These are phyloP conservation scores for Aspergillus alliaceus DNA, from an alignment of 2,329 filamentous ascomycete species.

Conservation along the genomic window DNA sequence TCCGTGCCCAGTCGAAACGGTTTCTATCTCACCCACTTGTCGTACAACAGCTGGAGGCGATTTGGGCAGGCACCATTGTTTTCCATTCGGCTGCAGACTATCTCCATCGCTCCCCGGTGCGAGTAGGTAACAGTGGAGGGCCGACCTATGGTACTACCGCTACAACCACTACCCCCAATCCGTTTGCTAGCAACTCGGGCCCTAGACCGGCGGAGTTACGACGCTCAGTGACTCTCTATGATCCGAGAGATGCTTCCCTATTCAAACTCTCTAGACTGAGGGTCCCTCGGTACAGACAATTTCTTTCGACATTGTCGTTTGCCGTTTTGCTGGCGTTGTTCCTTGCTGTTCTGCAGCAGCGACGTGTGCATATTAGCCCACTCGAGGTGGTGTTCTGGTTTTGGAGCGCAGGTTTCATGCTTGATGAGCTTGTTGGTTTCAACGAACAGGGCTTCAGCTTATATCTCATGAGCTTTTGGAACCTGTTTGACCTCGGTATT, in stretches of 20 bases:
- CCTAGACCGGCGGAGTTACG: conserved; percentile 39
- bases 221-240: conserved; percentile 81
- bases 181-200: conserved; percentile 13
- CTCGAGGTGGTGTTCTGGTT: conserved; percentile 94
- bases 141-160: conserved; percentile 28
- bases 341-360: conserved; percentile 73
- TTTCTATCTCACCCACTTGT: conserved; percentile 90
- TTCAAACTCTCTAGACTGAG: conserved; percentile 89
- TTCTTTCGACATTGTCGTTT: conserved; percentile 84
- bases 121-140: conserved; percentile 25
- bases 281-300: conserved; percentile 87
- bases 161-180: conserved; percentile 5
- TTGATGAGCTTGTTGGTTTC: conserved; percentile 93
- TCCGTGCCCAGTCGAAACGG: conserved; percentile 86
- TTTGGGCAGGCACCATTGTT: conserved; percentile 94
- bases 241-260: conserved; percentile 83
- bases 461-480: conserved; percentile 98
- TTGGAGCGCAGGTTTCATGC: conserved; percentile 96
- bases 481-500: conserved; percentile 90
- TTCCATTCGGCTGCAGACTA: conserved; percentile 88
- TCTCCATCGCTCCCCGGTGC: conserved; percentile 65
- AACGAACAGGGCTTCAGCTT: conserved; percentile 95
- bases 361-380: conserved; percentile 76
- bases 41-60: conserved; percentile 91
- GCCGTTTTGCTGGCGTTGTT: conserved; percentile 83